Conservation (phyloP, 169 alveolate species). For the Eimeria necatrix region DNA sequence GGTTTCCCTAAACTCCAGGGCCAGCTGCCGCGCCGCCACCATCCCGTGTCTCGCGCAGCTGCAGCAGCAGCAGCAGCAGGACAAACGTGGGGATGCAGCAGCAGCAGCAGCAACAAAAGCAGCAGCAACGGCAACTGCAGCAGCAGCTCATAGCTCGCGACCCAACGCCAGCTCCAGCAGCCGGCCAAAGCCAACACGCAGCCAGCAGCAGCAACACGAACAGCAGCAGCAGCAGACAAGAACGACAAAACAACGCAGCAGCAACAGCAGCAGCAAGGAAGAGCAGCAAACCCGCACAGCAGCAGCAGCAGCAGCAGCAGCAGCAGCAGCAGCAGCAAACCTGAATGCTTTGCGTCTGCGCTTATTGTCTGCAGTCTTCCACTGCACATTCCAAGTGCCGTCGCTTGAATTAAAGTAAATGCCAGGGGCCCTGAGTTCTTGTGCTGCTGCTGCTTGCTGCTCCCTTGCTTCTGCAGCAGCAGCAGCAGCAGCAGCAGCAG, state of each 20-base stretch:
- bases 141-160: background rate
- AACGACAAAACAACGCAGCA: background rate
- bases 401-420: conserved; percentile 10
- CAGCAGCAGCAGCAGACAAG: background rate
- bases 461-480: conserved; percentile 46
- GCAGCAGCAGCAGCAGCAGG: conserved; percentile 33
- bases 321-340: no score
- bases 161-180: no score
- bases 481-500: background rate
- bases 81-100: no score
- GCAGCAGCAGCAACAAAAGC: background rate
- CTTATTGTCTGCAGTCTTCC: conserved; percentile 21
- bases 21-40: conserved; percentile 24
- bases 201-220: conserved; percentile 7
- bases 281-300: no score
- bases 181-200: background rate
- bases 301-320: no score
- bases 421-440: conserved; percentile 18
- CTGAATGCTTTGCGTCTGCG: background rate
- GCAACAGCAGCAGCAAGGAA: background rate
- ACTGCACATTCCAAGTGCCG: conserved; percentile 39
- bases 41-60: conserved; percentile 55
- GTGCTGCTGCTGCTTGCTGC: conserved; percentile 58
- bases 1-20: conserved; percentile 17
- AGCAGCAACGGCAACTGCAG: background rate